phyloP scores from a whole-genome alignment of 306 rosid species.

The Adenanthera pavonina region DNA sequence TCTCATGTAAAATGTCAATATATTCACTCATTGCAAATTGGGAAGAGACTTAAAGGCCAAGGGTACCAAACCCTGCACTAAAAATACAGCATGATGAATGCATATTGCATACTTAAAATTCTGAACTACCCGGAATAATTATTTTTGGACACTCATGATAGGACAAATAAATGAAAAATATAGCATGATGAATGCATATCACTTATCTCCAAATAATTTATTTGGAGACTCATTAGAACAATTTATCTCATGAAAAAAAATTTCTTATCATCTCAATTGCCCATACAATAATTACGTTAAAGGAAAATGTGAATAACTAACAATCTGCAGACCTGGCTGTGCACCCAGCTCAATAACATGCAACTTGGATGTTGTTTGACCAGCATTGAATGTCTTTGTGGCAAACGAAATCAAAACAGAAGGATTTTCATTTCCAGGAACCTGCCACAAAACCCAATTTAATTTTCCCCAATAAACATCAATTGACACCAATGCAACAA shows the following conservation, averaged over 20 bases:
- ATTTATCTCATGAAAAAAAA: neutral
- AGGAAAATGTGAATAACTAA: slow-evolving; percentile 29
- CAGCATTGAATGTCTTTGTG: slow-evolving; percentile 92
- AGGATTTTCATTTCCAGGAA: slow-evolving; percentile 92
- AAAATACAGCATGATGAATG: neutral
- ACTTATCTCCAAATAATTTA: neutral
- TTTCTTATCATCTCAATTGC: neutral
- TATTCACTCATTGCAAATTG: neutral
- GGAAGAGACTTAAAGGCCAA: neutral
- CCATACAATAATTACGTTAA: slow-evolving; percentile 33
- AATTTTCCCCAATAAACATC: slow-evolving; percentile 5
- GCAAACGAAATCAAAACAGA: slow-evolving; percentile 92
- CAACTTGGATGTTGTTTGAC: slow-evolving; percentile 82
- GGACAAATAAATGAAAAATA: neutral
- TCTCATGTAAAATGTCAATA: slow-evolving; percentile 3
- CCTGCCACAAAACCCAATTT: slow-evolving; percentile 55
- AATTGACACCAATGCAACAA: neutral
- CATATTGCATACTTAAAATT: neutral
- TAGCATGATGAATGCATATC: neutral
- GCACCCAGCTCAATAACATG: slow-evolving; percentile 99
- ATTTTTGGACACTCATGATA: slow-evolving; percentile 24
- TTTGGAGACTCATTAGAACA: neutral
- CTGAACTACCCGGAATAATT: slow-evolving; percentile 11
- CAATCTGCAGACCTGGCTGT: slow-evolving; percentile 82
- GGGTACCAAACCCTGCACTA: neutral